Evolutionary conservation across 257 asterid species (phyloP).

Genomic region (Solanum ossicruentum): DNA sequence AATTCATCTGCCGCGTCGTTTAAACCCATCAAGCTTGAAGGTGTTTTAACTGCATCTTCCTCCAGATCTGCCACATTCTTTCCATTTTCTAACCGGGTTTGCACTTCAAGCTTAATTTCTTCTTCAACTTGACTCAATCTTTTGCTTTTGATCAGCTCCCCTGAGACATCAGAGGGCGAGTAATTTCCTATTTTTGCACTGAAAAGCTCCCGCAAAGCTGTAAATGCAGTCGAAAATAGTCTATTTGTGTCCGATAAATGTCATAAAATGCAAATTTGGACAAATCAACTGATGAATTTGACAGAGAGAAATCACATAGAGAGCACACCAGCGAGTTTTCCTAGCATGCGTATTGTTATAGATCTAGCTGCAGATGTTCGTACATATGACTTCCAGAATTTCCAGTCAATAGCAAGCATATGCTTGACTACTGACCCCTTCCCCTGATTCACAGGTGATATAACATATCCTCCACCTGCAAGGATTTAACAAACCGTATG

Average conservation of each 20-base stretch:
- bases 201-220: constrained; percentile 87
- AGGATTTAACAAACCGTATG: not conserved
- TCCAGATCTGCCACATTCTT: constrained; percentile 31
- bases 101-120: constrained; percentile 41
- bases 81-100: constrained; percentile 36
- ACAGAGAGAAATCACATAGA: not conserved
- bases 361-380: constrained; percentile 62
- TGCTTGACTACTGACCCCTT: constrained; percentile 74
- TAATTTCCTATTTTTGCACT: constrained; percentile 55
- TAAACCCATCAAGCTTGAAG: constrained; percentile 79
- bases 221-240: constrained; percentile 1
- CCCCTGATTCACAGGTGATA: constrained; percentile 76
- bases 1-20: constrained; percentile 84
- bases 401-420: constrained; percentile 98
- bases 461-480: constrained; percentile 93
- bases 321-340: constrained; percentile 63
- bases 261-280: not conserved
- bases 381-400: constrained; percentile 71
- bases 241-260: not conserved
- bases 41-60: constrained; percentile 27
- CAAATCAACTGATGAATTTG: not conserved
- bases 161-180: constrained; percentile 53
- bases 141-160: constrained; percentile 50
- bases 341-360: constrained; percentile 64
- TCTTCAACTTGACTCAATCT: constrained; percentile 29